These are phyloP conservation scores for Metschnikowia koreensis DNA, from an alignment of 805 yeast species.

Conservation along the genomic window DNA sequence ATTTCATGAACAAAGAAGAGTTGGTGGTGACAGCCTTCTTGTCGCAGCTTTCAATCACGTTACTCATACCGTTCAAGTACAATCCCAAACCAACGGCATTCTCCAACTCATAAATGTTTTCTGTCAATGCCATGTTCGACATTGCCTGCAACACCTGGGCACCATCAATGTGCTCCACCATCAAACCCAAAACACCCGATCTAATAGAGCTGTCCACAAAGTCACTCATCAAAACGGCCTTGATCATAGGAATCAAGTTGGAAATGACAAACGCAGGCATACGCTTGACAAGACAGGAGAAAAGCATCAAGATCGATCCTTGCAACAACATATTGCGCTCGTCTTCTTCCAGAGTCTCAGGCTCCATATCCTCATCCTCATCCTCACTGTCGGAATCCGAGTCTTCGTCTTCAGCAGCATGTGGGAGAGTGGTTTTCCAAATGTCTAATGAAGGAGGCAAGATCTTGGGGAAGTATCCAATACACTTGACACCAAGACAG, in stretches of 20 bases:
- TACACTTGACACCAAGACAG: conserved; percentile 78
- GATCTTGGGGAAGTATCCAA: conserved; percentile 82
- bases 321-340: conserved; percentile 49
- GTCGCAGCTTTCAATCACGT: conserved; percentile 62
- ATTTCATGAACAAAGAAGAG: conserved; percentile 63
- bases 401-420: conserved; percentile 1
- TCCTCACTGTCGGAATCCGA: conserved; percentile 20
- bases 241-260: conserved; percentile 60
- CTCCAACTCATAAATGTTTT: conserved; percentile 33
- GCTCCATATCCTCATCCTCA: conserved; percentile 11
- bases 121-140: conserved; percentile 57
- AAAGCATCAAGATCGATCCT: conserved; percentile 65
- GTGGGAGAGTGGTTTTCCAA: conserved; percentile 41
- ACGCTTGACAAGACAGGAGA: conserved; percentile 73
- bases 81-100: conserved; percentile 54
- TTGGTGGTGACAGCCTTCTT: conserved; percentile 74
- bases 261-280: conserved; percentile 84
- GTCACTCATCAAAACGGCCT: conserved; percentile 54
- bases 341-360: conserved; percentile 25
- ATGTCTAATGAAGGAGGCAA: conserved; percentile 70
- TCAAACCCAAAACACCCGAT: conserved; percentile 57
- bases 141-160: conserved; percentile 61
- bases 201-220: conserved; percentile 59
- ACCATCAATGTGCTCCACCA: conserved; percentile 67
- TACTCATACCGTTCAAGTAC: conserved; percentile 64